Conservation (phyloP, 2,329 filamentous ascomycete genomes). For the Beauveria sp. region DNA sequence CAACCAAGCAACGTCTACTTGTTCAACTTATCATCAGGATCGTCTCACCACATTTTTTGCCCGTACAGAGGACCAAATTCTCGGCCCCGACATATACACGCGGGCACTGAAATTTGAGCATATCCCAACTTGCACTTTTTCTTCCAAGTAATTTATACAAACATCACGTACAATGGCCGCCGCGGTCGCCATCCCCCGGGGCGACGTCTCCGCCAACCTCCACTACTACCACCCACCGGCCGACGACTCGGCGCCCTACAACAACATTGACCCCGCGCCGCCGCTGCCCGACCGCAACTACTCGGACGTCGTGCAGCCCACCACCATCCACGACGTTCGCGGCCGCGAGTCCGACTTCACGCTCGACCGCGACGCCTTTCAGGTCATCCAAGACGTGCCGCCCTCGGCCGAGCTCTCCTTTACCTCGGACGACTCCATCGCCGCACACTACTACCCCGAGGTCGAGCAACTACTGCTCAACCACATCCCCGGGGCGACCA, state of each 20-base stretch:
- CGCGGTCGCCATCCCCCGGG: constrained; percentile 40
- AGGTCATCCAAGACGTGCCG: constrained; percentile 50
- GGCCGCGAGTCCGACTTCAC: constrained; percentile 58
- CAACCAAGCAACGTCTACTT: too few relatives aligned
- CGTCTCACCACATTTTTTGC: too few relatives aligned
- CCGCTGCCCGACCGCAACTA: constrained; percentile 62
- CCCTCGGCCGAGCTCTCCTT: constrained; percentile 53
- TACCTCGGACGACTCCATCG: constrained; percentile 60
- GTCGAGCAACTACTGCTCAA: constrained; percentile 64
- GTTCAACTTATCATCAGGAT: too few relatives aligned
- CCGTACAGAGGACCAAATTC: too few relatives aligned
- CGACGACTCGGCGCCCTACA: constrained; percentile 53
- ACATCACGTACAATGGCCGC: constrained; percentile 27
- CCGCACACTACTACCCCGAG: constrained; percentile 73
- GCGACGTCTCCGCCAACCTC: constrained; percentile 54
- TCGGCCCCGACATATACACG: too few relatives aligned
- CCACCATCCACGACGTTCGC: constrained; percentile 65
- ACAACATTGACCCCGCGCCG: constrained; percentile 59
- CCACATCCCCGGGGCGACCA: constrained; percentile 56
- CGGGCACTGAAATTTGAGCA: not conserved
- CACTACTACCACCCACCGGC: constrained; percentile 57
- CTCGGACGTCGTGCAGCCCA: constrained; percentile 36
- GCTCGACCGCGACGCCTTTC: constrained; percentile 70
- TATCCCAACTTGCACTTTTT: too few relatives aligned
- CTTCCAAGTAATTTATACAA: too few relatives aligned